Evolutionary conservation across 148 eudicot species (phyloP).

Genomic region (Heliamphora exappendiculata): DNA sequence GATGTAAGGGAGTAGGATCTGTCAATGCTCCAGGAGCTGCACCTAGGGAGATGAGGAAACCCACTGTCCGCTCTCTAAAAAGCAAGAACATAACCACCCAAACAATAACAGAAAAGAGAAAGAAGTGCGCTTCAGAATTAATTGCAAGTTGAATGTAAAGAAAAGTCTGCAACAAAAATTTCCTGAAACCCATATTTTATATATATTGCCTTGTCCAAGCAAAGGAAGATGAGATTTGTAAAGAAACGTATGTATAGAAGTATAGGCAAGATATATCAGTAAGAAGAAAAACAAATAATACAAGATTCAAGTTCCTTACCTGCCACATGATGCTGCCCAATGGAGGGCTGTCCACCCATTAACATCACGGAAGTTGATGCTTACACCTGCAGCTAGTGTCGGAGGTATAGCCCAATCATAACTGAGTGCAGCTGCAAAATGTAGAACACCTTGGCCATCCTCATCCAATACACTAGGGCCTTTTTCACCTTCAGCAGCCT

Average conservation of each 20-base stretch:
- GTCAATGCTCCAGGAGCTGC: slow-evolving; percentile 66
- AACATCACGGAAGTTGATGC: slow-evolving; percentile 69
- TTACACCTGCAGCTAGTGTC: slow-evolving; percentile 63
- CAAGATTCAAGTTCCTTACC: slow-evolving; percentile 27
- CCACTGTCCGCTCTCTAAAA: slow-evolving; percentile 66
- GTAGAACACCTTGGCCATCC: slow-evolving; percentile 75
- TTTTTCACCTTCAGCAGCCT: slow-evolving; percentile 60
- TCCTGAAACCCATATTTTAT: neutral
- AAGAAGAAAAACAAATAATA: neutral
- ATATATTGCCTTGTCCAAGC: neutral
- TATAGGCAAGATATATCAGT: neutral
- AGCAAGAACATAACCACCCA: slow-evolving; percentile 8
- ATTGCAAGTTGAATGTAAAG: neutral
- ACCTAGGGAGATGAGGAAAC: slow-evolving; percentile 51
- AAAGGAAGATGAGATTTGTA: slow-evolving; percentile 5
- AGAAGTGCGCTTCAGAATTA: neutral
- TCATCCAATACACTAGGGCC: slow-evolving; percentile 62
- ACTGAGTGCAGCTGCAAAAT: slow-evolving; percentile 79
- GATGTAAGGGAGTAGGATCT: slow-evolving; percentile 63
- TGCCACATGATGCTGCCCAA: slow-evolving; percentile 86
- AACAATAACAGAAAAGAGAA: neutral
- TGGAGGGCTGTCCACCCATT: slow-evolving; percentile 88
- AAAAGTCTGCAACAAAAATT: neutral
- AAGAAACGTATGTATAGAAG: neutral
- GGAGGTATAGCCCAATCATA: slow-evolving; percentile 75